Base-by-base conservation (phyloP, 192 early-diverging fungal genomes). In the Thoreauomyces humboldtii region DNA sequence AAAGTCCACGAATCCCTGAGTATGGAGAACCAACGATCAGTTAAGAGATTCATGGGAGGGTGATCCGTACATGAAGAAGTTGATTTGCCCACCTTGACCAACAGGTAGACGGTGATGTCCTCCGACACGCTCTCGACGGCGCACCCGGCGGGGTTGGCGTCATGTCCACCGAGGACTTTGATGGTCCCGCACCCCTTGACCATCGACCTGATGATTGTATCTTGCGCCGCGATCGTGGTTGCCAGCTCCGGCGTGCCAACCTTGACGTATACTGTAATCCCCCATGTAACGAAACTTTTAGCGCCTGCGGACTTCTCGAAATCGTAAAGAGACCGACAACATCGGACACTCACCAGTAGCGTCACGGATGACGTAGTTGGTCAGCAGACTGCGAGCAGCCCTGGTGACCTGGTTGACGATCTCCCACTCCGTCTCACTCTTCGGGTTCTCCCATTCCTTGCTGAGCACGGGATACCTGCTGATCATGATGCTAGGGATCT, bases 361-460 rank as follows among this genome's bases (percentile, higher is more conserved):
- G 66, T 83, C 82, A 65, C 78, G 84, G 55, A 95, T 83, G 56
- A 86, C 85, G 73, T 96, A 94, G 55, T 89, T 83, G 15, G 83
- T 83, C 42, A 89, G 75, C 29, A 97, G 70, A 1, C 86, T 88
- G 63, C 95, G 90, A 25, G 86, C 83, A 12, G 87, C 83, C 61
- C 83, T 86, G 60, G 89, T 82, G 71, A 89, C 84, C 41, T 85
- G 80, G 69, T 90, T 88, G 37, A 92, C 82, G 51, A 85, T 61
- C 55, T 92, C 92, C 61, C 93, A 96, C 50, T 92, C 81, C 35
- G 77, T 71, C 63, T 92, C 92, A 14, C 89, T 91, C 22, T 84
- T 63, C 11, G 61, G 50, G 69, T 89, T 79, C 36, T 88, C 77
- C 79, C 79, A 84, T n/a, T 47, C 45, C 4, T 35, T 58, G 9